Conservation (phyloP, 805 yeast genomes). For the Saccharomycopsis malanga region DNA sequence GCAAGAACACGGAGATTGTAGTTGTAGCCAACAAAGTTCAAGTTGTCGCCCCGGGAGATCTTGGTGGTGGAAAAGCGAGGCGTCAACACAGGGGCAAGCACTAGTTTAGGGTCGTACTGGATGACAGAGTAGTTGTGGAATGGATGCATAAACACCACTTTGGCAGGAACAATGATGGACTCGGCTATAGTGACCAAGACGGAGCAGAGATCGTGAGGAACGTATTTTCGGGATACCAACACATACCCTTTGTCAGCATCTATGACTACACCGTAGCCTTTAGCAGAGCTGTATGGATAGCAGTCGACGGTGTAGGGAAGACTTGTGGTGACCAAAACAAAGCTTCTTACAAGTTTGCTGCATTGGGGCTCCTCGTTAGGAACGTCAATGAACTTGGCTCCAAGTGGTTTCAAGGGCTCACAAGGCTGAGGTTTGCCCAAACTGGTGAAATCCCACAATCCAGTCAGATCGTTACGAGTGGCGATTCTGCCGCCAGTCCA, state of each 20-base stretch:
- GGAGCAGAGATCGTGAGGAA: conserved; percentile 70
- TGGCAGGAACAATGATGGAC: conserved; percentile 71
- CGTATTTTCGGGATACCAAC: conserved; percentile 65
- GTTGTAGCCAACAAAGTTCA: conserved; percentile 77
- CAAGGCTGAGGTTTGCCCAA: conserved; percentile 54
- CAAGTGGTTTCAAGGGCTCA: conserved; percentile 42
- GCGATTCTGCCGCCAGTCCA: conserved; percentile 77
- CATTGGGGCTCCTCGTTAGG: conserved; percentile 51
- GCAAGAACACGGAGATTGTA: conserved; percentile 61
- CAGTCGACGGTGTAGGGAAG: conserved; percentile 74
- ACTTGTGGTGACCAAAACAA: conserved; percentile 61
- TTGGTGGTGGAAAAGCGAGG: conserved; percentile 54
- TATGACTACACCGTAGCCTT: conserved; percentile 71
- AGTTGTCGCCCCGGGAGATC: conserved; percentile 66
- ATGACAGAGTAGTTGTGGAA: conserved; percentile 78
- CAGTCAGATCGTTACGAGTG: conserved; percentile 49
- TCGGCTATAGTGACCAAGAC: conserved; percentile 77
- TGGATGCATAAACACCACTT: conserved; percentile 80
- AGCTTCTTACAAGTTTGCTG: conserved; percentile 52
- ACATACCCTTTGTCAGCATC: conserved; percentile 79
- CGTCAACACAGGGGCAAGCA: conserved; percentile 62
- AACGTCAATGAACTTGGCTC: conserved; percentile 64
- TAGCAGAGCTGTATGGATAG: conserved; percentile 51
- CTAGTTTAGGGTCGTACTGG: conserved; percentile 70
- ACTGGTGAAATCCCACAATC: conserved; percentile 49